Evolutionary conservation across 2,329 filamentous ascomycete genomes (phyloP).

Genomic region (Hirsutella thompsonii): DNA sequence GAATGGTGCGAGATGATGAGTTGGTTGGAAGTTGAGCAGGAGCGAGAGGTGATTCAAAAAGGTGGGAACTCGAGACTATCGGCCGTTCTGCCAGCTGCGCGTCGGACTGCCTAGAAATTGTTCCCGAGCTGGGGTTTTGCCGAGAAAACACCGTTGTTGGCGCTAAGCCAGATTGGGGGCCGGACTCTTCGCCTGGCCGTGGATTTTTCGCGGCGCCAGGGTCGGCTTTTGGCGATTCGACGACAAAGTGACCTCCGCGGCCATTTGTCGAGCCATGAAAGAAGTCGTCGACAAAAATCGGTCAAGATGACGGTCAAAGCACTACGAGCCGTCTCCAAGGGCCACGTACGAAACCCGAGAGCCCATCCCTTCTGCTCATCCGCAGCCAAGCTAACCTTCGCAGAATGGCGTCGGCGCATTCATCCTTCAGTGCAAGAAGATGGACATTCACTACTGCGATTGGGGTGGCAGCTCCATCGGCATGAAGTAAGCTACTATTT

Average conservation of each 20-base stretch:
- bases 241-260: conserved; percentile 5
- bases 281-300: conserved; percentile 15
- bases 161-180: conserved; percentile 12
- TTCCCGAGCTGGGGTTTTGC: conserved; percentile 6
- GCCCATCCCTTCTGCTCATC: not conserved
- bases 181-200: not conserved
- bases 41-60: not conserved
- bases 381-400: not conserved
- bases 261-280: conserved; percentile 13
- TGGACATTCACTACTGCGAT: conserved; percentile 97
- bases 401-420: conserved; percentile 96
- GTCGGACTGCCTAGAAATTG: not conserved
- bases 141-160: conserved; percentile 7
- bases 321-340: conserved; percentile 36
- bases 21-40: not conserved
- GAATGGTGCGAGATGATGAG: not conserved
- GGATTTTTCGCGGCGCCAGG: not conserved
- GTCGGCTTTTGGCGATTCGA: not conserved
- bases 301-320: conserved; percentile 42
- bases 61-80: conserved; percentile 1
- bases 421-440: conserved; percentile 89
- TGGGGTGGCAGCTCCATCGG: conserved; percentile 85
- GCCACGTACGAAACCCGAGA: conserved; percentile 33
- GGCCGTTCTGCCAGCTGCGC: not conserved
- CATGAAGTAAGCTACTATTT: conserved; percentile 60